These are phyloP conservation scores for Mucor lusitanicus DNA, from an alignment of 371 early-diverging fungal species.

Conservation along the genomic window DNA sequence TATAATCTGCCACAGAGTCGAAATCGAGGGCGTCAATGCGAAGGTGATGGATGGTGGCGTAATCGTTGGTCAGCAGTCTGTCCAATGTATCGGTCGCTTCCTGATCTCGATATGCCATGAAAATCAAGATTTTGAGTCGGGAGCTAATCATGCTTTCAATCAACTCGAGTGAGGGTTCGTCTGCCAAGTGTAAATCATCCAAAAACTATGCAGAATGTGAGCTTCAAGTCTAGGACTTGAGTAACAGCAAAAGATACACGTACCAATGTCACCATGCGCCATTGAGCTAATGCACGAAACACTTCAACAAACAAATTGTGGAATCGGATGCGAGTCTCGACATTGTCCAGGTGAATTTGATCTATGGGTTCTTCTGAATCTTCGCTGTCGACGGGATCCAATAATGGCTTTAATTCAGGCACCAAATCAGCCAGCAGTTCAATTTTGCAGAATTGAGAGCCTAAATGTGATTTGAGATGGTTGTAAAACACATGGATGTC, in stretches of 20 bases:
- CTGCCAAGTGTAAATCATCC: conserved; percentile 52
- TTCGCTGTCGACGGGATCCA: conserved; percentile 26
- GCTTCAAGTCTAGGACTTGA: no score
- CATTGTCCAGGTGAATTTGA: conserved; percentile 34
- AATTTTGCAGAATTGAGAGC: conserved; percentile 40
- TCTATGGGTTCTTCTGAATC: conserved; percentile 16
- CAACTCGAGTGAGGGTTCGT: conserved; percentile 47
- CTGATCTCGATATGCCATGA: conserved; percentile 43
- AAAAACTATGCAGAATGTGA: conserved; percentile 38
- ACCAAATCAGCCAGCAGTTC: conserved; percentile 37
- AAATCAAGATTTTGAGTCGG: conserved; percentile 31
- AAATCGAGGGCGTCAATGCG: conserved; percentile 35
- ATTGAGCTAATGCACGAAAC: conserved; percentile 40
- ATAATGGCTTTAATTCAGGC: conserved; percentile 42
- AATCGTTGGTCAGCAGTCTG: conserved; percentile 25
- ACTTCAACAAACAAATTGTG: conserved; percentile 48
- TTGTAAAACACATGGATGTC: conserved; percentile 39
- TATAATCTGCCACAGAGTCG: conserved; percentile 36
- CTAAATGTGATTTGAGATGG: conserved; percentile 33
- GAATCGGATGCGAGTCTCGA: conserved; percentile 41
- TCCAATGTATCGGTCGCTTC: conserved; percentile 23
- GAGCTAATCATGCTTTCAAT: conserved; percentile 37
- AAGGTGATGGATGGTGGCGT: conserved; percentile 30
- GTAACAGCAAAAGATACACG: conserved; percentile 1
- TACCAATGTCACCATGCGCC: conserved; percentile 53